Base-by-base conservation (phyloP, 169 alveolate species). In the Perkinsus olseni region DNA sequence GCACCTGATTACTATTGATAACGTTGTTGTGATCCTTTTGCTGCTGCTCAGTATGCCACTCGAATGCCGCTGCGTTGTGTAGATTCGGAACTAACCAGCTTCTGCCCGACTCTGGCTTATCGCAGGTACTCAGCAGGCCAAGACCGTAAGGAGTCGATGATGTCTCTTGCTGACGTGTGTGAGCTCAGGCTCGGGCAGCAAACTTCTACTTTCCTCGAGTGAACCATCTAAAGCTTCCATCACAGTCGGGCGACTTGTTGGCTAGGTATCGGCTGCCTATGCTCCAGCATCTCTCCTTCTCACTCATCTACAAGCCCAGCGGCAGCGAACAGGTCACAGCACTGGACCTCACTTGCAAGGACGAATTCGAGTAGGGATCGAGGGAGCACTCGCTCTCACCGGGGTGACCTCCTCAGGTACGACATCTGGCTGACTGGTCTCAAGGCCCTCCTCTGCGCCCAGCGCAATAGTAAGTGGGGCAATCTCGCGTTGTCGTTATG, bases 321-420 rank as follows among this genome's bases (percentile, higher is more conserved):
- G n/a, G 21, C 92, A 90, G 92, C 1, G 39, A 37, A 28, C 38
- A 38, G 91, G 28, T 20, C 93, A 93, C 93, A 39, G 94, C 96
- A 37, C 94, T 95, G 91, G 97, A 95, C 74, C 92, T 95, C 93
- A 95, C 97, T 91, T 95, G 97, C 95, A 95, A 94, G 93, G 97
- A 95, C 92, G 97, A 95, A 38, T 92, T 94, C 38, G 97, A 62
- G 82, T 62, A 24, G 82, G 36, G 50, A 3, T 40, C 11, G 21
- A 40, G 50, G 11, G 11, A 62, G 37, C 31, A 8, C 34, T 24
- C 82, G 82, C 31, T 21, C 36, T 24, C 82, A 13, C 17, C 82
- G 8, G 6, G 62, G 17, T 62, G 31, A 62, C 34, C 8, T 4
- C 17, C 31, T 13, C 82, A 62, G 82, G 17, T 62, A 62, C 82